Evolutionary conservation across 192 early-diverging fungal species (phyloP), one percentile per base, ranked within the genome.

Genomic region (Ramicandelaber brevisporus): DNA sequence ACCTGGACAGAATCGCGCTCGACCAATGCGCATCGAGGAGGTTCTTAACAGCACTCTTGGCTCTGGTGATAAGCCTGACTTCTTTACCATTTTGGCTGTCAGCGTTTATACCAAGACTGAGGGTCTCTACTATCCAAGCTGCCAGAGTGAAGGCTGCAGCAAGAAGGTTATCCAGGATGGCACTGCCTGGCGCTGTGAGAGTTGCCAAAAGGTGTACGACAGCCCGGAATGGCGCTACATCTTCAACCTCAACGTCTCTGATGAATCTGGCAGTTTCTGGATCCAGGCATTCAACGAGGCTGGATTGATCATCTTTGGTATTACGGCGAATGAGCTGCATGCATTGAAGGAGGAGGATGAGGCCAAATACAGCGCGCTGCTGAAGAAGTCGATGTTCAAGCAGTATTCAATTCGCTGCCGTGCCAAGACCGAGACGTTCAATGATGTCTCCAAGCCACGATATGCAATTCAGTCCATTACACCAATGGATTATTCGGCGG

Each of bases 261-360:
- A 98, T 40, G 53, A 72, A 18, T 74, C 78, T 1, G 77, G 76
- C 16, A 66, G 77, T 37, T 41, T 56, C 17, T 96, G 76, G 76
- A 34, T 92, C 19, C 59, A 64, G 32, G 67, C 61, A 9, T 98
- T 98, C 45, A 82, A 93, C 46, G 93, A 96, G 2, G 31, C 57
- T 0, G 89, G 65, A 21, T 40, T 50, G 27, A 6, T 32, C 15
- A 33, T 98, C 21, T 35, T 93, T 2, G 77, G 79, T 6, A 51
- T 43, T 13, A 33, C 54, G 25, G 89, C 87, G 2, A 59, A 55
- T 19, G 72, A 83, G 7, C 39, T 89, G 54, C 30, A 52, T 3
- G 23, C 38, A n/a, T 30, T 77, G n/a, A 59, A 63, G 48, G 58
- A 30, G 4, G 19, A 21, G 7, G 46, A 75, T 26, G 40, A 54